Evolutionary conservation across 1,284 basidiomycete species (phyloP).

Genomic region (Cystobasidium sp.): DNA sequence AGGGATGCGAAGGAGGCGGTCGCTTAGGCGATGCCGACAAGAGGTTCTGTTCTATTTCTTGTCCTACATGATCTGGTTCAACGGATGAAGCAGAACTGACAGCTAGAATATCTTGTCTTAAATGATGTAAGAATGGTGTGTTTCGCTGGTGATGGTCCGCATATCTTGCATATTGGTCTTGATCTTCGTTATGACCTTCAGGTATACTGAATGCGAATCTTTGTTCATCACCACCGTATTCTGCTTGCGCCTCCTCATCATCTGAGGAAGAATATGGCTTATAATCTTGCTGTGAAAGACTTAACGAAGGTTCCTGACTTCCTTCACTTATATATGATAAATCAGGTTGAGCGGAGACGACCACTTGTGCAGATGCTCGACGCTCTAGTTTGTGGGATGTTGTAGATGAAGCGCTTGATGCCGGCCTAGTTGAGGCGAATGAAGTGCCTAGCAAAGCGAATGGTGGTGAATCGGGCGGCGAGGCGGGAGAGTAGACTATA

Average conservation of each 20-base stretch:
- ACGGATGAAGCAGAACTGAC: conserved; percentile 29
- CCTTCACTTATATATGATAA: conserved; percentile 44
- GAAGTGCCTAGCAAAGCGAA: conserved; percentile 9
- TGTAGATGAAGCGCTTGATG: not conserved
- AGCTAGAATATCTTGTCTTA: conserved; percentile 1
- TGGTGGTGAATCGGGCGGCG: conserved; percentile 29
- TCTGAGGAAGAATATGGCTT: conserved; percentile 30
- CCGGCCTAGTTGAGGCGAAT: not conserved
- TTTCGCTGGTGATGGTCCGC: not conserved
- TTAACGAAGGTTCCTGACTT: conserved; percentile 29
- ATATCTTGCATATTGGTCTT: conserved; percentile 3
- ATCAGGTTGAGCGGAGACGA: conserved; percentile 41
- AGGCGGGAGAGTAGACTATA: conserved; percentile 23
- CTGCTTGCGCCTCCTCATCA: conserved; percentile 25
- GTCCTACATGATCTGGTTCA: conserved; percentile 24
- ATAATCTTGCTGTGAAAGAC: conserved; percentile 26
- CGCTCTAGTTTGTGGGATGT: conserved; percentile 22
- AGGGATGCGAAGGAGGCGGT: not conserved
- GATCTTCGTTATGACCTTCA: conserved; percentile 1
- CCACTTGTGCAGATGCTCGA: conserved; percentile 14
- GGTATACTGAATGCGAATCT: not conserved
- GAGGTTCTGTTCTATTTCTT: conserved; percentile 20
- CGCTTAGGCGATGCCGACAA: conserved; percentile 27
- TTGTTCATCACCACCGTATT: not conserved
- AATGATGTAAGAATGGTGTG: not conserved